These are phyloP conservation scores for Chalara sp. DNA, from an alignment of 2,329 filamentous ascomycete species.

Conservation along the genomic window DNA sequence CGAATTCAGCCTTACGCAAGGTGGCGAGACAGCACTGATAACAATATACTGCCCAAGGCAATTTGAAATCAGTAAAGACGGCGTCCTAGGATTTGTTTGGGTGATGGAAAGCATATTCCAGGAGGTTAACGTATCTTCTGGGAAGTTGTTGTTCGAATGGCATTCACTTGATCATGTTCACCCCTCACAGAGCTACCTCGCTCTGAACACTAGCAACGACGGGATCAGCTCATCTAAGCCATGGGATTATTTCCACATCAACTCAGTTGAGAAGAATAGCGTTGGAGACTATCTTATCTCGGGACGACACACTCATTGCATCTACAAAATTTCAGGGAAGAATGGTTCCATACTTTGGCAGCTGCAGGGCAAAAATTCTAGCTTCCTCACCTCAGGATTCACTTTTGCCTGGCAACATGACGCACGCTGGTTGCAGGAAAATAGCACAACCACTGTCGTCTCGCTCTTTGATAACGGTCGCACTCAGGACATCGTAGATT, in stretches of 20 bases:
- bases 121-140: constrained; percentile 41
- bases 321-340: constrained; percentile 33
- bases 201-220: constrained; percentile 22
- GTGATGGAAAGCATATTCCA: constrained; percentile 20
- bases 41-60: constrained; percentile 26
- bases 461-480: constrained; percentile 1
- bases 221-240: constrained; percentile 12
- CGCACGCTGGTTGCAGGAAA: background rate
- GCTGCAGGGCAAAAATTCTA: background rate
- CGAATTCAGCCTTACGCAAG: constrained; percentile 35
- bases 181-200: constrained; percentile 26
- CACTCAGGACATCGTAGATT: background rate
- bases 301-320: constrained; percentile 32
- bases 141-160: constrained; percentile 43
- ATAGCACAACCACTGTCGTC: background rate
- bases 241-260: constrained; percentile 51
- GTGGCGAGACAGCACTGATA: constrained; percentile 34
- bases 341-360: background rate
- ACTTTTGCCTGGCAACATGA: background rate
- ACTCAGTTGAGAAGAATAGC: constrained; percentile 43
- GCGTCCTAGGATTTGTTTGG: constrained; percentile 31
- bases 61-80: constrained; percentile 26
- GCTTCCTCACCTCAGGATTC: background rate
- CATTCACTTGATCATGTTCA: too few species aligned
- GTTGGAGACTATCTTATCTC: constrained; percentile 38